Percentiles rank a stretch among this genome's conserved stretches.
phyloP scores from a whole-genome alignment of 805 yeast genomes.

The Ogataea methylovora region DNA sequence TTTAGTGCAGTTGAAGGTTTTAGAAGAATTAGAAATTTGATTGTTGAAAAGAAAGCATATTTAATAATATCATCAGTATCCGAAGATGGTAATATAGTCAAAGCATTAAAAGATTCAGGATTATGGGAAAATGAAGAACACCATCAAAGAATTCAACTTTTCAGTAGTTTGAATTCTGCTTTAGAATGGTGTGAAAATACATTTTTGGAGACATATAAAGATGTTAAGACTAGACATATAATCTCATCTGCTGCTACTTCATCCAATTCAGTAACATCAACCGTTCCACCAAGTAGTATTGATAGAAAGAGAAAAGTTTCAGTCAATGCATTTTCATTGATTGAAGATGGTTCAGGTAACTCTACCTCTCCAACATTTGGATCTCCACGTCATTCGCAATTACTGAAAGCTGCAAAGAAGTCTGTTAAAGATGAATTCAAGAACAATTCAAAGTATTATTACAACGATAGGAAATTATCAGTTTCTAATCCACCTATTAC shows the following conservation, averaged over 20 bases:
- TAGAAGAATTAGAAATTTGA: constrained; percentile 72
- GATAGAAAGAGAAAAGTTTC: constrained; percentile 9
- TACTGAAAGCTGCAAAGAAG: constrained; percentile 44
- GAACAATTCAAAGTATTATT: constrained; percentile 5
- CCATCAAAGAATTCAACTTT: constrained; percentile 48
- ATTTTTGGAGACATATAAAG: constrained; percentile 59
- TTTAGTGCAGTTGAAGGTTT: constrained; percentile 96
- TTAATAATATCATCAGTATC: constrained; percentile 73
- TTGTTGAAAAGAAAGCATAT: constrained; percentile 60
- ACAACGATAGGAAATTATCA: neutral
- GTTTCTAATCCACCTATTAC: constrained; percentile 15
- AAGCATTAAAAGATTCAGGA: constrained; percentile 77
- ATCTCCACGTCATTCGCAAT: constrained; percentile 48
- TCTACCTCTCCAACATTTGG: constrained; percentile 21
- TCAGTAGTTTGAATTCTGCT: constrained; percentile 75
- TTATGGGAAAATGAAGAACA: constrained; percentile 50
- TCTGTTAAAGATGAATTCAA: constrained; percentile 33
- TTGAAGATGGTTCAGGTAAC: constrained; percentile 6
- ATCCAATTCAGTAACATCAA: neutral
- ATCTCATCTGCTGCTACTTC: neutral
- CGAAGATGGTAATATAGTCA: constrained; percentile 57
- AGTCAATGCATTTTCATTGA: constrained; percentile 5
- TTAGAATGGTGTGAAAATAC: constrained; percentile 96
- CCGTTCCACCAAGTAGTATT: neutral
- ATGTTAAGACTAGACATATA: constrained; percentile 3